phyloP scores from a whole-genome alignment of 345 rosid genomes.

The Ailanthus altissimus region DNA sequence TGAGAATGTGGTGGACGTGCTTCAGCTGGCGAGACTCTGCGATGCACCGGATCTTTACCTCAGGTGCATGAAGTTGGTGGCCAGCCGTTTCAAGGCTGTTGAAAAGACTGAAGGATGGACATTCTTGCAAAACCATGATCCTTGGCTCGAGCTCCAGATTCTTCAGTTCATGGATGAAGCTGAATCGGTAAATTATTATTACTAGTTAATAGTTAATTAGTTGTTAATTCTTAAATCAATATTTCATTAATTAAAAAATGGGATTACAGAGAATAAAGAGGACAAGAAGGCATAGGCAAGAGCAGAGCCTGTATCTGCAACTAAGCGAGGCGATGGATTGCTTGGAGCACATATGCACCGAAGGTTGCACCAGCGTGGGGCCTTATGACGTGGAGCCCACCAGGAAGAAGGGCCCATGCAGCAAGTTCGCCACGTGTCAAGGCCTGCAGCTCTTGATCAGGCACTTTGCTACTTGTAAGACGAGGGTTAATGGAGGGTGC shows the following conservation, averaged over 20 bases:
- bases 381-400: constrained; percentile 46
- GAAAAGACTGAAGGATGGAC: constrained; percentile 78
- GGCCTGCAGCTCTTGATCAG: constrained; percentile 72
- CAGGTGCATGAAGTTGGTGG: constrained; percentile 56
- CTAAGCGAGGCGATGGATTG: constrained; percentile 86
- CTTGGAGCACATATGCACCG: constrained; percentile 81
- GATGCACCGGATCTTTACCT: constrained; percentile 73
- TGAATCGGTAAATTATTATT: constrained; percentile 49
- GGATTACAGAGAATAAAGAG: constrained; percentile 69
- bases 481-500: constrained; percentile 65
- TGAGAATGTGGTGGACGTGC: constrained; percentile 76
- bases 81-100: constrained; percentile 50
- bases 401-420: constrained; percentile 44
- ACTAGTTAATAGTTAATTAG: neutral
- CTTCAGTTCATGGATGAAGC: constrained; percentile 79
- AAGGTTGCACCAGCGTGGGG: constrained; percentile 79
- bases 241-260: no score
- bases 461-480: constrained; percentile 69
- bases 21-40: constrained; percentile 77
- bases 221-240: neutral
- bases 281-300: constrained; percentile 46
- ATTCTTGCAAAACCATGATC: constrained; percentile 74
- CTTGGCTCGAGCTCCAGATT: constrained; percentile 71
- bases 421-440: constrained; percentile 60
- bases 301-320: constrained; percentile 60